A percentile compares a stretch with the other conserved stretches of the same genome.
Conservation (phyloP, 2,329 filamentous ascomycete genomes). For the Apiospora arundinis region DNA sequence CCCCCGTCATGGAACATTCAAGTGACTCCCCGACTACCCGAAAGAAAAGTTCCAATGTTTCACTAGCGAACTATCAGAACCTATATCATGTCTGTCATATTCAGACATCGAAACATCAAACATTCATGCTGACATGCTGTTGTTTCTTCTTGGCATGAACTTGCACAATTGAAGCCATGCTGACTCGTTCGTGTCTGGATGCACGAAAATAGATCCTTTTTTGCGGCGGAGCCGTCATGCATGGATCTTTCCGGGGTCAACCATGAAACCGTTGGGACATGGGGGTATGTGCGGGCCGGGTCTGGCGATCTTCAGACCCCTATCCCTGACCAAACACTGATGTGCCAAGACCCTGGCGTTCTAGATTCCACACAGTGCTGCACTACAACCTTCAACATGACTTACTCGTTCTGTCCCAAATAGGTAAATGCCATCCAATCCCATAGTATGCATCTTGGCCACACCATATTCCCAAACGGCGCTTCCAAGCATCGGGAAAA, state of each 20-base stretch:
- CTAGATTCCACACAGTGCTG: not conserved
- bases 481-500: not conserved
- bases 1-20: no score
- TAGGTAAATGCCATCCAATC: not conserved
- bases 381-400: not conserved
- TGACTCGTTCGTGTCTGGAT: not conserved
- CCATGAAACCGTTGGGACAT: not conserved
- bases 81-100: not conserved
- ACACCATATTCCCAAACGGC: not conserved
- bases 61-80: not conserved
- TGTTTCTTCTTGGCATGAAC: not conserved
- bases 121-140: not conserved
- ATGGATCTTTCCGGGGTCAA: not conserved
- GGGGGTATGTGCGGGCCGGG: not conserved
- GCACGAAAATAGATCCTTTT: not conserved
- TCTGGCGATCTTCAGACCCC: conserved; percentile 1
- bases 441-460: not conserved
- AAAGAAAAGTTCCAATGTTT: not conserved
- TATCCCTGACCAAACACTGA: conserved; percentile 14
- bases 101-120: not conserved
- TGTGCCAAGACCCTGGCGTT: not conserved
- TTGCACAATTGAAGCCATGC: not conserved
- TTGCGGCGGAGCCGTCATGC: no score
- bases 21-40: no score
- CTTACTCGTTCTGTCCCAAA: not conserved